Evolutionary conservation across 2,329 filamentous ascomycete genomes (phyloP), one percentile per base, ranked within the genome.

Genomic region (Dactylellina parvicollis): DNA sequence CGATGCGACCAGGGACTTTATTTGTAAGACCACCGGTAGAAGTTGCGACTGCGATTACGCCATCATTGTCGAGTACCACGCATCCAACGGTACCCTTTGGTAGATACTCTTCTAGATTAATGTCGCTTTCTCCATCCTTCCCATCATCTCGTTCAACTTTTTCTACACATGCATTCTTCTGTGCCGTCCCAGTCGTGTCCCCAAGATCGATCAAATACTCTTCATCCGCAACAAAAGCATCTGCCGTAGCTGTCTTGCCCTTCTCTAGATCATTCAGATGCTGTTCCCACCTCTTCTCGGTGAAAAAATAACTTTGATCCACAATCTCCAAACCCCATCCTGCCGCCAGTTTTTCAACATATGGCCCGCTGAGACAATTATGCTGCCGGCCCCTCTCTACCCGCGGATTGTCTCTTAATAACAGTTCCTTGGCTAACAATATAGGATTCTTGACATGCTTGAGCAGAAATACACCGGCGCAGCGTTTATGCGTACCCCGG

Each of bases 11-110:
- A 0, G 91, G 90, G 61, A 94, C 82, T 82, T 96, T 96, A 80
- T 96, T 96, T 20, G 92, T 96, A 80, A 96, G 80, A 0, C 92
- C 92, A 3, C 92, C 92, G 0, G 86, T 89, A 34, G 85, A 87
- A 0, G 87, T 89, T 2, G 87, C 87, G 47, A 84, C 84, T 47
- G 90, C 92, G 2, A 96, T 80, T 2, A 90, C 87, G 0, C 92
- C 92, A 40, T 88, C 85, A n/a, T 82, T 83, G 79, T 96, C 92
- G 5, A 96, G 82, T 22, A 90, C 92, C 0, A 96, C 91, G 5
- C 90, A 91, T 0, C 92, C 92, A 28, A 90, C 90, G 0, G 92
- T 96, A 0, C 92, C 92, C 80, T 96, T 92, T 0, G 91, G 90
- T 14, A 96, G 83, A 78, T 90, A 92, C 76, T 88, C 86, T 0